These are phyloP conservation scores for Tetrahymena malaccensis DNA, from an alignment of 73 alveolate genomes.

Conservation along the genomic window DNA sequence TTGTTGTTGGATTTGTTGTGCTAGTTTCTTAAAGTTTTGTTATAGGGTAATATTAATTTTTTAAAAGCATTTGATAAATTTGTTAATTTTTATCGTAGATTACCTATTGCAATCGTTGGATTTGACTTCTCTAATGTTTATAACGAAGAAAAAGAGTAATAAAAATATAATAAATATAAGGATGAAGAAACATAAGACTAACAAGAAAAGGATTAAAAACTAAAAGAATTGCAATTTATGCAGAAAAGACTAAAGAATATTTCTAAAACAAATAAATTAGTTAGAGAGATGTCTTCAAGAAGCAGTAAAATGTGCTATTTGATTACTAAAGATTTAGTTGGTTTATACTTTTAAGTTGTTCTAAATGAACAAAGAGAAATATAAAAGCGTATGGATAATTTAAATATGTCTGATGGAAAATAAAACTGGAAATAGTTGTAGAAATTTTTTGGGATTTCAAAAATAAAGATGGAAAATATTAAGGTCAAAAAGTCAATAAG, in stretches of 20 bases:
- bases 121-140: background rate
- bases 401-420: background rate
- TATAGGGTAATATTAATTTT: background rate
- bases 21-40: background rate
- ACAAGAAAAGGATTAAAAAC: background rate
- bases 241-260: background rate
- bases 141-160: background rate
- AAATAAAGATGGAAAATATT: background rate
- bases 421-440: background rate
- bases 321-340: background rate
- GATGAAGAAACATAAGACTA: background rate
- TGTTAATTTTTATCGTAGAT: background rate
- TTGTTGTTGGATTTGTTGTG: background rate
- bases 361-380: background rate
- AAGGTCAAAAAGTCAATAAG: background rate
- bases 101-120: background rate
- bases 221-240: background rate
- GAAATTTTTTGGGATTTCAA: background rate
- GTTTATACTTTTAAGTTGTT: background rate
- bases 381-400: background rate
- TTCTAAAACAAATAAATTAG: background rate
- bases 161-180: background rate
- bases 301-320: background rate
- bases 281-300: background rate
- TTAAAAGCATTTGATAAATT: too few relatives aligned